Evolutionary conservation across 352 stramenopile genomes (phyloP).

Genomic region (Pythium brassicae): DNA sequence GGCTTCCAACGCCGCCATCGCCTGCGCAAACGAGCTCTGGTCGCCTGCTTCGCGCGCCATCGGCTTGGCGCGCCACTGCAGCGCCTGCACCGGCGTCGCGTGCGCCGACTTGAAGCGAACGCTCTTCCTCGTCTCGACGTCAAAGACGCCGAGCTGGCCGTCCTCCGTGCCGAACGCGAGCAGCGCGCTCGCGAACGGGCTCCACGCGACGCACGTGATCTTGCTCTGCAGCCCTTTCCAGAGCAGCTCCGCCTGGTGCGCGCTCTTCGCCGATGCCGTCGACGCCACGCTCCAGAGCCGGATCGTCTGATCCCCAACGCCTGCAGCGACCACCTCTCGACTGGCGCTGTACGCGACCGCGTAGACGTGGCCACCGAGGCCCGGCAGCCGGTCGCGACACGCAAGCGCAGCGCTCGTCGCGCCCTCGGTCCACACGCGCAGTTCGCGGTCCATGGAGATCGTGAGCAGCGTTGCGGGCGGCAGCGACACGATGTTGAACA

Average conservation of each 20-base stretch:
- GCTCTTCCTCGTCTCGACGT: slow-evolving; percentile 48
- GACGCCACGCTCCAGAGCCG: slow-evolving; percentile 45
- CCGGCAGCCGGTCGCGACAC: slow-evolving; percentile 38
- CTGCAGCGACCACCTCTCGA: slow-evolving; percentile 32
- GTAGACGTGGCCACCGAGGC: slow-evolving; percentile 64
- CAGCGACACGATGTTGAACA: slow-evolving; percentile 59
- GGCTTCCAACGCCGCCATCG: slow-evolving; percentile 43
- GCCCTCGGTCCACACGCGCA: slow-evolving; percentile 54
- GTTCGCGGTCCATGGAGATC: slow-evolving; percentile 61
- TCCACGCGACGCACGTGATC: slow-evolving; percentile 60
- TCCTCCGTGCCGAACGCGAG: slow-evolving; percentile 76
- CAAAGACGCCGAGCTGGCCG: slow-evolving; percentile 53
- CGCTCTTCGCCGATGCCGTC: slow-evolving; percentile 12
- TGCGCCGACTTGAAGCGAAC: slow-evolving; percentile 46
- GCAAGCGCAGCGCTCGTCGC: slow-evolving; percentile 14
- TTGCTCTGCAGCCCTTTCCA: slow-evolving; percentile 83
- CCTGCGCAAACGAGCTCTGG: slow-evolving; percentile 29
- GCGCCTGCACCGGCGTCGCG: slow-evolving; percentile 24
- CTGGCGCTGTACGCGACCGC: slow-evolving; percentile 32
- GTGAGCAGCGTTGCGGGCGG: slow-evolving; percentile 35
- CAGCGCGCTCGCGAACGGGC: slow-evolving; percentile 42
- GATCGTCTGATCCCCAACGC: slow-evolving; percentile 73
- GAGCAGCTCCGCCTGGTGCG: slow-evolving; percentile 41
- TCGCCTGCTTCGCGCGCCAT: not conserved
- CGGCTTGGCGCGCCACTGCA: slow-evolving; percentile 37